Base-by-base conservation (phyloP, 257 asterid species). In the Paraleonurus japonicus region DNA sequence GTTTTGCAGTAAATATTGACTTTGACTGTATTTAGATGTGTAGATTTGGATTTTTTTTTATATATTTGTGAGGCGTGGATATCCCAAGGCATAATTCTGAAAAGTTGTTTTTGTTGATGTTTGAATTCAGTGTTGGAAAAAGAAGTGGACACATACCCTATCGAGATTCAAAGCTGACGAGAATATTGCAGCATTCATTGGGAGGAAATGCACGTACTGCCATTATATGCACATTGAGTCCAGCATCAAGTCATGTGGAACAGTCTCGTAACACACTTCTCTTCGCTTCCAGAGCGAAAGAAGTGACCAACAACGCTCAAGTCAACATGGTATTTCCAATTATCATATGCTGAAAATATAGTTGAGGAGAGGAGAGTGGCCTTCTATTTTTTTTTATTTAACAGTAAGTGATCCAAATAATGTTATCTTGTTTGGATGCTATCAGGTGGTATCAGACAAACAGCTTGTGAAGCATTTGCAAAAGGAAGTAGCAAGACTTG, bases 161-260 rank as follows among this genome's bases (percentile, higher is more conserved):
- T 70, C 78, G 98, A 59, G 97, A 93, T 80, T 93, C 98, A 30
- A 93, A 90, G 88, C 95, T 93, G 75, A 93, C 98, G 65, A 87
- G 98, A 62, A 93, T 93, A 82, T 76, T 93, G 86, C 98, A 93
- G 83, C 98, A 90, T 81, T 90, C 98, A 33, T 83, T 93, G 64
- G 98, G 98, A 70, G 98, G 98, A 69, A 93, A 93, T 83, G 98
- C 98, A 33, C 93, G 97, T 26, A 93, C 98, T 37, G 98, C 98
- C 73, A 93, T 93, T 77, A 89, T 93, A 83, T 93, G 98, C 82
- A 90, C 98, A 15, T 79, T 93, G 82, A 90, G 98, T 73, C 98
- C 98, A 43, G 96, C 98, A 50, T 87, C 96, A 65, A 81, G 89
- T 80, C 96, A 93, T 63, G 92, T 80, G 24, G 98, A 93, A 65